Conservation (phyloP, 768 basidiomycete genomes). For the Hemileccinum rubropunctum region DNA sequence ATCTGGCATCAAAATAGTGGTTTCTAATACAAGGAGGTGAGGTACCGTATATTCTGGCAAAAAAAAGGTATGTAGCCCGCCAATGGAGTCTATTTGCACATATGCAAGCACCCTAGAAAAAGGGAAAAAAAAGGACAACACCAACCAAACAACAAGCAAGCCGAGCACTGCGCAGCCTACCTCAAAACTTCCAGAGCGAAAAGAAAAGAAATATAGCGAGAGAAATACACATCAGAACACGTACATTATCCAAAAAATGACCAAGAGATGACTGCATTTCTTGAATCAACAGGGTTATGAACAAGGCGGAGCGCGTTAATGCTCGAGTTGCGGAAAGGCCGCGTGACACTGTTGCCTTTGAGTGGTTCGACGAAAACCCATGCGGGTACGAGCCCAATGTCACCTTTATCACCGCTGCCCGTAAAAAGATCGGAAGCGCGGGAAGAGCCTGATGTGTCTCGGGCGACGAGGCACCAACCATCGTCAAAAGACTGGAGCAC, state of each 20-base stretch:
- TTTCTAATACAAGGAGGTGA: too few species aligned
- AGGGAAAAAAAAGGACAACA: background rate
- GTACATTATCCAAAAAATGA: constrained; percentile 48
- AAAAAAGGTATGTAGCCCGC: background rate
- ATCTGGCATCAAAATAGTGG: too few species aligned
- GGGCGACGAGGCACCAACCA: constrained; percentile 75
- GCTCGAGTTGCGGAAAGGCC: constrained; percentile 62
- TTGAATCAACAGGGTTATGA: constrained; percentile 27
- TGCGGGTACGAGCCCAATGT: constrained; percentile 71
- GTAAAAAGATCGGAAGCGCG: constrained; percentile 32
- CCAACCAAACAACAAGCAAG: background rate
- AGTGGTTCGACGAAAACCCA: constrained; percentile 73
- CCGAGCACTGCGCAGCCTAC: background rate
- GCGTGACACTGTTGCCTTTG: constrained; percentile 55
- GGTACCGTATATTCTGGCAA: background rate
- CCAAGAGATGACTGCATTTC: constrained; percentile 65
- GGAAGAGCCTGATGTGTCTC: constrained; percentile 43
- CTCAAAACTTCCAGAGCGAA: background rate
- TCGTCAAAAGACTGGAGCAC: constrained; percentile 71
- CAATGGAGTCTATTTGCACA: background rate
- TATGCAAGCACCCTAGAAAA: background rate
- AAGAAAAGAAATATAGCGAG: background rate
- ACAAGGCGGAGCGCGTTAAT: constrained; percentile 48
- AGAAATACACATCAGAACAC: background rate
- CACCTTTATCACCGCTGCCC: constrained; percentile 40